A percentile compares a stretch with the other conserved stretches of the same genome.
These are phyloP conservation scores for Claviceps capensis DNA, from an alignment of 2,329 filamentous ascomycete genomes.

Conservation along the genomic window DNA sequence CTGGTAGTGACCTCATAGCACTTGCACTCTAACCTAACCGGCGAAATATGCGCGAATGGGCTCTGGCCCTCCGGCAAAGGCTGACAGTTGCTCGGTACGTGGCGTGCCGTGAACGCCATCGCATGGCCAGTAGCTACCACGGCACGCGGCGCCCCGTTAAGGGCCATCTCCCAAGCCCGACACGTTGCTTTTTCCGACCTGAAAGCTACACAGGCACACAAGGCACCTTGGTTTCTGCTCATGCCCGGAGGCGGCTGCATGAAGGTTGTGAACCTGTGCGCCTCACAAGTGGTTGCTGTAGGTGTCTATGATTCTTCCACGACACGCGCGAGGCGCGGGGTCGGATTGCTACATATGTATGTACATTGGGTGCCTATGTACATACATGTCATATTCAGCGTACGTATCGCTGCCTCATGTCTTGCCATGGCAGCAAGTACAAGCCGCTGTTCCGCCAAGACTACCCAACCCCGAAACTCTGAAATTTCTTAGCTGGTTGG, in stretches of 20 bases:
- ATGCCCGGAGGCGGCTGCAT: neutral
- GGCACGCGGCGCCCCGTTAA: neutral
- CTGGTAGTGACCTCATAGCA: neutral
- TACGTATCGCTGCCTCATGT: neutral
- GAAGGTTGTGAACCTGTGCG: neutral
- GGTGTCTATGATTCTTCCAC: neutral
- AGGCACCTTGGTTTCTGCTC: neutral
- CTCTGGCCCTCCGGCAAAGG: neutral
- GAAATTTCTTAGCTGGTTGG: neutral
- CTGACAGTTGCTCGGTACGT: neutral
- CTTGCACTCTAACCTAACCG: neutral
- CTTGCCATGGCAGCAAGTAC: neutral
- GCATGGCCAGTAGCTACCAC: neutral
- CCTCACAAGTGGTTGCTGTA: neutral
- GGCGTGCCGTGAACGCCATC: neutral
- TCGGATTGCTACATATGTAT: too few relatives aligned
- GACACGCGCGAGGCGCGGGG: neutral
- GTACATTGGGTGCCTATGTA: too few relatives aligned
- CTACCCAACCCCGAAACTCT: neutral
- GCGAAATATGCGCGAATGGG: conserved; percentile 1
- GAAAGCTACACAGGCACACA: neutral
- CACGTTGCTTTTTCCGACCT: neutral
- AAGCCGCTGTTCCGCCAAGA: neutral
- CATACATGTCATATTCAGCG: too few relatives aligned
- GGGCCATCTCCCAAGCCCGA: neutral